A percentile compares a stretch with the other conserved stretches of the same genome.
phyloP scores from a whole-genome alignment of 495 filamentous ascomycete genomes.

The Aspergillus indologenus region DNA sequence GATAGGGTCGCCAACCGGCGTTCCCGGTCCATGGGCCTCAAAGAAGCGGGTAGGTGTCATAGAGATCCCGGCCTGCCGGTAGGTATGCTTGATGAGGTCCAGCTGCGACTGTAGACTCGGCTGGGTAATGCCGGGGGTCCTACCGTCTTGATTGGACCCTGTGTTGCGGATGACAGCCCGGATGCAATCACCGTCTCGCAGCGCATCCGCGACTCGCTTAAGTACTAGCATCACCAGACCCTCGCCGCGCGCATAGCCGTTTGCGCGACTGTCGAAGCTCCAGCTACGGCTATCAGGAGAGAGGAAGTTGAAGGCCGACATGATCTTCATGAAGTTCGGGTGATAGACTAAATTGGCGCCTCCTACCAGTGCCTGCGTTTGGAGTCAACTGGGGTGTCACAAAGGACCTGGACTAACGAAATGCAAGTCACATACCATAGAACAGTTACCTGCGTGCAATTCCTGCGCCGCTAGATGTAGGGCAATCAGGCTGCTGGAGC shows the following conservation, averaged over 20 bases:
- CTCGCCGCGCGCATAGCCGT: conserved; percentile 37
- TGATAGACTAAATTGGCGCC: conserved; percentile 25
- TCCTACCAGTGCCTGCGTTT: conserved; percentile 28
- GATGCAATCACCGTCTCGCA: conserved; percentile 33
- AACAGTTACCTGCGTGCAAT: too few species aligned
- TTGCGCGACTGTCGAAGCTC: conserved; percentile 30
- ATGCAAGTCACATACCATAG: too few species aligned
- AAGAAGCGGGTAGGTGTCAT: conserved; percentile 30
- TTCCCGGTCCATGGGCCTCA: conserved; percentile 52
- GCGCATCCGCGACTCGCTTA: conserved; percentile 29
- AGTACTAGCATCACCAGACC: conserved; percentile 27
- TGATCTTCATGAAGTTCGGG: conserved; percentile 26
- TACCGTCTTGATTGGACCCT: conserved; percentile 35
- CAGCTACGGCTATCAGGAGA: conserved; percentile 28
- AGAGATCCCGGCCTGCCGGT: conserved; percentile 19
- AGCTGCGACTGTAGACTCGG: conserved; percentile 30
- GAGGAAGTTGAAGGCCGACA: conserved; percentile 28
- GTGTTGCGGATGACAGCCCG: conserved; percentile 31
- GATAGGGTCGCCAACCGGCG: too few species aligned
- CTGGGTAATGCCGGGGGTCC: conserved; percentile 31
- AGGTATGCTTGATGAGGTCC: conserved; percentile 26
- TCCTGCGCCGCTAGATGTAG: too few species aligned
- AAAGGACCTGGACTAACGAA: too few species aligned
- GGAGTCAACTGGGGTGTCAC: too few species aligned
- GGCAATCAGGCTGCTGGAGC: too few species aligned